A percentile compares a stretch with the other conserved stretches of the same genome.
Evolutionary conservation across 2,329 filamentous ascomycete genomes (phyloP).

Genomic region (Periconia digitata): DNA sequence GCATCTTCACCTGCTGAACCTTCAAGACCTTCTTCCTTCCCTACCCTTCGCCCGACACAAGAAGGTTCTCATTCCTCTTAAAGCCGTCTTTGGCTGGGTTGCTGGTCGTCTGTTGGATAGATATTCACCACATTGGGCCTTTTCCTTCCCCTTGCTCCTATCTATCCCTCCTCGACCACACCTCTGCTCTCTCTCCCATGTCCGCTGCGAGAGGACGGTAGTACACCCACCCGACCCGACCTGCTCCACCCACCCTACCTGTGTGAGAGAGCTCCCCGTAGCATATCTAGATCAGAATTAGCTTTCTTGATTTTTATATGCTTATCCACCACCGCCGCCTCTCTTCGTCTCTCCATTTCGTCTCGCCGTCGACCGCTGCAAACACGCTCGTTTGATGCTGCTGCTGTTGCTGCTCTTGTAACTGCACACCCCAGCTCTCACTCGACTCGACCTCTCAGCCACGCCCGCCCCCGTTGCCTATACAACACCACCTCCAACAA

Average conservation of each 20-base stretch:
- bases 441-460: too few species aligned
- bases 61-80: slow-evolving; percentile 34
- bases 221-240: not conserved
- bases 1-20: slow-evolving; percentile 38
- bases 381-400: slow-evolving; percentile 15
- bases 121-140: slow-evolving; percentile 19
- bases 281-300: slow-evolving; percentile 45
- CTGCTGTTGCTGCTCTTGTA: too few species aligned
- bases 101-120: slow-evolving; percentile 32
- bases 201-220: slow-evolving; percentile 24
- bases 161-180: not conserved
- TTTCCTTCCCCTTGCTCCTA: slow-evolving; percentile 17
- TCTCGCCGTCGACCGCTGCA: slow-evolving; percentile 17
- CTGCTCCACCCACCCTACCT: slow-evolving; percentile 13
- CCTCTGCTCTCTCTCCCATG: slow-evolving; percentile 24
- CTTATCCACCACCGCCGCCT: slow-evolving; percentile 30
- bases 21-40: slow-evolving; percentile 32
- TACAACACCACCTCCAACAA: not conserved
- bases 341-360: slow-evolving; percentile 16
- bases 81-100: slow-evolving; percentile 24
- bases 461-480: not conserved
- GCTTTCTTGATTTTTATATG: slow-evolving; percentile 43
- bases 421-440: not conserved
- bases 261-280: slow-evolving; percentile 28
- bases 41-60: slow-evolving; percentile 44